These are phyloP conservation scores for Fusarium sp. DNA, from an alignment of 2,329 filamentous ascomycete species.

Conservation along the genomic window DNA sequence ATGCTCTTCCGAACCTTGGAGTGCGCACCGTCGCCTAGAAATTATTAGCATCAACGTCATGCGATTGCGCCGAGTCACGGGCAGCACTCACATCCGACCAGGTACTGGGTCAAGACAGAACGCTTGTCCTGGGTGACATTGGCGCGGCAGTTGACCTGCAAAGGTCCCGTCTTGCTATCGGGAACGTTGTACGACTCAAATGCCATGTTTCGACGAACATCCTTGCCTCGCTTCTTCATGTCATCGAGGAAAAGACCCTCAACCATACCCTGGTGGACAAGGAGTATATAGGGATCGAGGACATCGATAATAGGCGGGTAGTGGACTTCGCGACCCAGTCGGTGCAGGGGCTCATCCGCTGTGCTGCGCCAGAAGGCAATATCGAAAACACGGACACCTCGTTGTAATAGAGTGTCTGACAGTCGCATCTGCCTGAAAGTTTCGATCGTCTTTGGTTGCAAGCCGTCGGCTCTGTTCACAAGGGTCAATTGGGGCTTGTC, in stretches of 20 bases:
- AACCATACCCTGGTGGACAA: slow-evolving; percentile 82
- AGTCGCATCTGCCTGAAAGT: slow-evolving; percentile 81
- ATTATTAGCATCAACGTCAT: slow-evolving; percentile 20
- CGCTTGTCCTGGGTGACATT: slow-evolving; percentile 67
- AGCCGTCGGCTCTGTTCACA: slow-evolving; percentile 73
- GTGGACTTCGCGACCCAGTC: slow-evolving; percentile 77
- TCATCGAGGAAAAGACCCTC: slow-evolving; percentile 81
- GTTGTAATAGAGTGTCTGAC: slow-evolving; percentile 77
- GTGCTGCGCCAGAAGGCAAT: slow-evolving; percentile 80
- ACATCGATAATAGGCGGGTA: slow-evolving; percentile 76
- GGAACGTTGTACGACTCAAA: slow-evolving; percentile 72
- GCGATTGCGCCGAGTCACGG: background rate
- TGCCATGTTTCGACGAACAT: slow-evolving; percentile 75
- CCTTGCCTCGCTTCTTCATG: slow-evolving; percentile 74
- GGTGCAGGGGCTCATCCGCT: slow-evolving; percentile 66
- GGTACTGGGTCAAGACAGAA: slow-evolving; percentile 72
- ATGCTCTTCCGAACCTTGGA: slow-evolving; percentile 79
- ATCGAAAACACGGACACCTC: slow-evolving; percentile 80
- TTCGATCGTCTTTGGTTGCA: slow-evolving; percentile 85
- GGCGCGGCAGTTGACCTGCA: slow-evolving; percentile 67
- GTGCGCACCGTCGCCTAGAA: slow-evolving; percentile 76
- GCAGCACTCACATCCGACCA: slow-evolving; percentile 75
- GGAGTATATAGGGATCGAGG: slow-evolving; percentile 70
- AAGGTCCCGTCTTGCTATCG: slow-evolving; percentile 59
- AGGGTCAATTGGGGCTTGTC: slow-evolving; percentile 35